phyloP scores from a whole-genome alignment of 164 flowering plant species.

The Echeveria elegans region DNA sequence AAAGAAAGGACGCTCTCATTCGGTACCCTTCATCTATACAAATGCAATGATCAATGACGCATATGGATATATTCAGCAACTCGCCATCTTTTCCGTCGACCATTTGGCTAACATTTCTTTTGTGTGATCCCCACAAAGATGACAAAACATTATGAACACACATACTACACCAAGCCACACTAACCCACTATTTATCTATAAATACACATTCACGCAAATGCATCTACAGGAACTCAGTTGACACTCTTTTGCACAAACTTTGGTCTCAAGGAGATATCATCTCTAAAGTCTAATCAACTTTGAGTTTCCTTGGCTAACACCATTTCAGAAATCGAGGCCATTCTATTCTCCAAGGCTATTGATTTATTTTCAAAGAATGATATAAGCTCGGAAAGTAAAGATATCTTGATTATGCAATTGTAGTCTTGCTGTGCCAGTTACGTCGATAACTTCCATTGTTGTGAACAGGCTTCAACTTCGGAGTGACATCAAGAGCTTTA shows the following conservation, averaged over 20 bases:
- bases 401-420: conserved; percentile 17
- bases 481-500: conserved; percentile 18
- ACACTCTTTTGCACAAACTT: no score
- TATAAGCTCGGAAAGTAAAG: conserved; percentile 14
- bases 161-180: not conserved
- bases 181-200: not conserved
- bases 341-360: conserved; percentile 9
- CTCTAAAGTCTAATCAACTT: no score
- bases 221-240: no score
- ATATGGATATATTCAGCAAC: no score
- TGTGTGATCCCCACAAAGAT: not conserved
- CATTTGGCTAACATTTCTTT: not conserved
- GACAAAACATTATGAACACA: not conserved
- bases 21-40: no score
- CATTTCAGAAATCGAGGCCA: conserved; percentile 11
- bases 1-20: no score
- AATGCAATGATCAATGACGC: no score
- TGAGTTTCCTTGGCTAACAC: conserved; percentile 5
- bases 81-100: not conserved
- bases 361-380: conserved; percentile 11
- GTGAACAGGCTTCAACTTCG: conserved; percentile 16
- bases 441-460: conserved; percentile 17
- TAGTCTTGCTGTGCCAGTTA: conserved; percentile 15
- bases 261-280: no score
- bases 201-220: no score